These are phyloP conservation scores for Candida qinlingensis DNA, from an alignment of 805 yeast genomes.

Conservation along the genomic window DNA sequence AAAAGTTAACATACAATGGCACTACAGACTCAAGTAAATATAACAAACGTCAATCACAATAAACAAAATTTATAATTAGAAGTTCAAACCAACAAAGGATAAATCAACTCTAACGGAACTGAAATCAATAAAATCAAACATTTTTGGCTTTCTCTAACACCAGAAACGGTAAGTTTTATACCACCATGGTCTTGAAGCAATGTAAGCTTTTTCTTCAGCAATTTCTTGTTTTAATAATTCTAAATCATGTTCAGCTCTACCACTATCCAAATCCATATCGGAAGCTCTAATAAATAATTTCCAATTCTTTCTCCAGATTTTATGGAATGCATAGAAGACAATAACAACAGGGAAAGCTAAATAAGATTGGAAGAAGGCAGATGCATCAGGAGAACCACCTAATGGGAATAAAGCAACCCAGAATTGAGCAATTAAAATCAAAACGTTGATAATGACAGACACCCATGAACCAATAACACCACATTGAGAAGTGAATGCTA, in stretches of 20 bases:
- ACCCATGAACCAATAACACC: slow-evolving; percentile 65
- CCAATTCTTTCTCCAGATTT: slow-evolving; percentile 38
- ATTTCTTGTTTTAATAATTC: slow-evolving; percentile 52
- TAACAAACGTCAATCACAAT: too few species aligned
- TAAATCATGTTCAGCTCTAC: slow-evolving; percentile 56
- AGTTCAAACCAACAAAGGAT: too few species aligned
- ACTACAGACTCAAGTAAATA: too few species aligned
- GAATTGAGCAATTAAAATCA: slow-evolving; percentile 71
- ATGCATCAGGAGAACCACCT: slow-evolving; percentile 26
- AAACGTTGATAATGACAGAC: slow-evolving; percentile 52
- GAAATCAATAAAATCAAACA: neutral
- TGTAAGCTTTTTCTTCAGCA: slow-evolving; percentile 49
- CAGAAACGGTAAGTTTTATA: slow-evolving; percentile 49
- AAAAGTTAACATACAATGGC: too few species aligned
- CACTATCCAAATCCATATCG: slow-evolving; percentile 56
- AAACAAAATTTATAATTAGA: too few species aligned
- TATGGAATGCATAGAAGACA: slow-evolving; percentile 34
- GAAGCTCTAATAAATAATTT: slow-evolving; percentile 35
- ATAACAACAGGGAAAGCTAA: slow-evolving; percentile 38
- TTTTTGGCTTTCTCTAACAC: slow-evolving; percentile 28
- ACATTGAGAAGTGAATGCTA: slow-evolving; percentile 61
- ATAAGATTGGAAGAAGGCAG: slow-evolving; percentile 32
- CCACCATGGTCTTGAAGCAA: slow-evolving; percentile 40
- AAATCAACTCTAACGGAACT: too few species aligned
- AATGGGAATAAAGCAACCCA: slow-evolving; percentile 54